phyloP scores from a whole-genome alignment of 2,329 filamentous ascomycete genomes.

The Trichocomaceae sp. region DNA sequence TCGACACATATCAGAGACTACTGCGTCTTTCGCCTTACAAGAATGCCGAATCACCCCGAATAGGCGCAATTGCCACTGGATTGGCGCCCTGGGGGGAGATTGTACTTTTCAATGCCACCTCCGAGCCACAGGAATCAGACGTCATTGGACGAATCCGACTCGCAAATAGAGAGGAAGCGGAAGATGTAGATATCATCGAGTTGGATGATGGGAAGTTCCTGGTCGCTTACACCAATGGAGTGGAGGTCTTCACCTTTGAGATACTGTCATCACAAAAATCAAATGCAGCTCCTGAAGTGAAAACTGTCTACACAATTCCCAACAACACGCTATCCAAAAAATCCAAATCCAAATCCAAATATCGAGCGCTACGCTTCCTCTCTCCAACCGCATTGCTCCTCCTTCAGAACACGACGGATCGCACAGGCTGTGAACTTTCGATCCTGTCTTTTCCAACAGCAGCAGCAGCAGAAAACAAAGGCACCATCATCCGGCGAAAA shows the following conservation, averaged over 20 bases:
- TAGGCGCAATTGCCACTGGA: conserved; percentile 74
- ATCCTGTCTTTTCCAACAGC: conserved; percentile 36
- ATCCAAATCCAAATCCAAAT: conserved; percentile 51
- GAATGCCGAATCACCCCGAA: conserved; percentile 50
- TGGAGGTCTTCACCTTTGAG: conserved; percentile 64
- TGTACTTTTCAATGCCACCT: conserved; percentile 66
- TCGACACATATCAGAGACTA: conserved; percentile 56
- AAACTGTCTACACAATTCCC: conserved; percentile 36
- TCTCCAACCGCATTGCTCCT: conserved; percentile 48
- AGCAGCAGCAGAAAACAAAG: conserved; percentile 22
- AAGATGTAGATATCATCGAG: conserved; percentile 39
- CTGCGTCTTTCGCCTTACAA: conserved; percentile 51
- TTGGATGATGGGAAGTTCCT: conserved; percentile 48
- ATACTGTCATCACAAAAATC: conserved; percentile 47
- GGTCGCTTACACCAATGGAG: conserved; percentile 71
- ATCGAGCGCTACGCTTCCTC: conserved; percentile 52
- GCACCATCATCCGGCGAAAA: conserved; percentile 45
- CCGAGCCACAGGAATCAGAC: conserved; percentile 45
- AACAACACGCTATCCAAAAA: conserved; percentile 28
- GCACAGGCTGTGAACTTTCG: conserved; percentile 50
- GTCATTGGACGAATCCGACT: conserved; percentile 50
- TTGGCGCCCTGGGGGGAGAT: conserved; percentile 70
- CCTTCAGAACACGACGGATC: conserved; percentile 50
- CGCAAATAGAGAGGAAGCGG: conserved; percentile 46
- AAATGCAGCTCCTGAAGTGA: conserved; percentile 32